phyloP scores from a whole-genome alignment of 768 basidiomycete species.

The Porpolomopsis calyptriformis region DNA sequence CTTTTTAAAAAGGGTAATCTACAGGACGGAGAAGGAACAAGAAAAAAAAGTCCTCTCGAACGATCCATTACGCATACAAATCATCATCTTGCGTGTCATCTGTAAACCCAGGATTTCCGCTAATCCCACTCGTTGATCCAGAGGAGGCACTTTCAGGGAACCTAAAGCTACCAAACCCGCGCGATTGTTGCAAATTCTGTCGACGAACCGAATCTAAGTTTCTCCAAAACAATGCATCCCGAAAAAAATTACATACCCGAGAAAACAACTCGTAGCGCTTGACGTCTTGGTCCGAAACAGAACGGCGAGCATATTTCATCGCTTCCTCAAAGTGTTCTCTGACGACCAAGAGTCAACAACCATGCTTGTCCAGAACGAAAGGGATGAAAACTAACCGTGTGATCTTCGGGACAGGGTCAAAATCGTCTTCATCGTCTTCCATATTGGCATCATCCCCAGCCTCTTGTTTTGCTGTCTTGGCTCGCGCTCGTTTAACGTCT shows the following conservation, averaged over 20 bases:
- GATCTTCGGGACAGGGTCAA: slow-evolving; percentile 87
- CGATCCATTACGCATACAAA: slow-evolving; percentile 68
- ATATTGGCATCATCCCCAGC: slow-evolving; percentile 56
- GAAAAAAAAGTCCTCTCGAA: no score
- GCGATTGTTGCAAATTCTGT: slow-evolving; percentile 82
- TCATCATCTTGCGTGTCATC: slow-evolving; percentile 88
- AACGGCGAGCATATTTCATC: slow-evolving; percentile 94
- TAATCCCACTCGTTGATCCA: slow-evolving; percentile 29
- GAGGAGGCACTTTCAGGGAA: slow-evolving; percentile 74
- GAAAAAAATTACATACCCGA: slow-evolving; percentile 41
- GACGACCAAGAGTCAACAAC: slow-evolving; percentile 9
- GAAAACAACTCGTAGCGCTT: slow-evolving; percentile 98
- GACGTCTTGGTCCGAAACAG: slow-evolving; percentile 94
- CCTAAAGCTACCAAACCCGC: slow-evolving; percentile 94
- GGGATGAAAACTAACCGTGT: slow-evolving; percentile 41
- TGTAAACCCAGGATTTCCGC: slow-evolving; percentile 66
- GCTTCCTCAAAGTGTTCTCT: slow-evolving; percentile 97
- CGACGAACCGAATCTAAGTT: slow-evolving; percentile 7
- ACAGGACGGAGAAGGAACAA: neutral
- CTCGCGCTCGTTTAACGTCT: slow-evolving; percentile 72
- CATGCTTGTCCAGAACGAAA: neutral
- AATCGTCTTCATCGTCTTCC: slow-evolving; percentile 67
- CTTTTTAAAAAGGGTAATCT: slow-evolving; percentile 6
- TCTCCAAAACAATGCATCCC: slow-evolving; percentile 4
- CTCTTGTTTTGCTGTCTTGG: slow-evolving; percentile 74